Base-by-base conservation (phyloP, 2,329 filamentous ascomycete species). In the Neoscytalidium dimidiatum region DNA sequence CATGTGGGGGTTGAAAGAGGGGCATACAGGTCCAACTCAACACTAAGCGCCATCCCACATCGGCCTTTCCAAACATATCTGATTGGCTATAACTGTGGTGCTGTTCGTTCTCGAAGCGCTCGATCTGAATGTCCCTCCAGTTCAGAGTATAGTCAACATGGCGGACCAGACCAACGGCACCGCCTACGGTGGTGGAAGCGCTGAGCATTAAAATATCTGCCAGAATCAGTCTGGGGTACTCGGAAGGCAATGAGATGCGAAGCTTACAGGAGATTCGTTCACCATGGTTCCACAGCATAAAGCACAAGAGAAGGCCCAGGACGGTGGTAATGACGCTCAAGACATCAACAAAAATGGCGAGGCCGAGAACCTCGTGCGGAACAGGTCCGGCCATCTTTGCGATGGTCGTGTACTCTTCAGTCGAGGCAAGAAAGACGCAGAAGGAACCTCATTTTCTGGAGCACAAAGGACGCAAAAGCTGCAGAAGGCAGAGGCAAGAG, bases 151-250 rank as follows among this genome's bases (percentile, higher is more conserved):
- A 65, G 13, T 65, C 63, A 19, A 65, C 35, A 46, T 65, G 44
- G 19, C 53, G 43, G 29, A 52, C 31, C 31, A 65, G 49, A 19
- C 56, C 49, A 44, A 52, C 9, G 26, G 38, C 33, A 21, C 53
- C 31, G 23, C 63, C 56, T 3, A 65, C n/a, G 13, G 56, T 60
- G 19, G 53, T 52, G 31, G 53, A 60, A 7, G 33, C 46, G 43
- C 53, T 65, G 26, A 65, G 63, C 43, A 61, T 31, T 41, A 65
- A 19, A 11, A 65, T 65, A 23, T 65, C 63, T 65, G 11, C 17
- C 2, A 11, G 3, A 2, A 23, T 64, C 17, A 64, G 52, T 31
- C 19, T 11, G 7, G 11, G 2, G 21, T 13, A 41, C 14, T 19
- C 6, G 17, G 9, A 7, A 9, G 28, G 29, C n/a, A 5, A 28